phyloP scores from a whole-genome alignment of 768 basidiomycete species.

The Pleurotus pulmonarius region DNA sequence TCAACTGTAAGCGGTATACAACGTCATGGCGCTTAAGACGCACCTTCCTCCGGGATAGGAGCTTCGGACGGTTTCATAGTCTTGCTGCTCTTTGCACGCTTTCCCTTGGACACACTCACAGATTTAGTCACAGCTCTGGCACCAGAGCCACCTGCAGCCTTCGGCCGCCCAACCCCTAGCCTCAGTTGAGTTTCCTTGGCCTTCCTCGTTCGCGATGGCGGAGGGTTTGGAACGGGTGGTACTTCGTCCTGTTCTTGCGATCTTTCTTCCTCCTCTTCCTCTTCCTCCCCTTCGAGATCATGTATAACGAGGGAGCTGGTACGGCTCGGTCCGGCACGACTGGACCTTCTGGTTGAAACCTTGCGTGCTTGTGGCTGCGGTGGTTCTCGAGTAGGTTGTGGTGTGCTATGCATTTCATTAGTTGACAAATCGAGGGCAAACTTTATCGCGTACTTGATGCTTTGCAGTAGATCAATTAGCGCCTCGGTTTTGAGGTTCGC shows the following conservation, averaged over 20 bases:
- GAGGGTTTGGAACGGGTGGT: conserved; percentile 12
- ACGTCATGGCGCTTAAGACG: conserved; percentile 7
- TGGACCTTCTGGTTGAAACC: conserved; percentile 31
- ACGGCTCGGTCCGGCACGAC: conserved; percentile 36
- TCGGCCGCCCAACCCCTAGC: conserved; percentile 71
- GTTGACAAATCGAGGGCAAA: conserved; percentile 10
- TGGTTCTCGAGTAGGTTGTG: conserved; percentile 15
- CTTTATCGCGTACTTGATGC: conserved; percentile 34
- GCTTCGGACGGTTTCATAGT: conserved; percentile 48
- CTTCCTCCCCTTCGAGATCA: conserved; percentile 45
- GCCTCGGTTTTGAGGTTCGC: conserved; percentile 82
- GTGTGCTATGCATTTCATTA: conserved; percentile 20
- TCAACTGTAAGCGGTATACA: background rate
- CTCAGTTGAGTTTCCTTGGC: conserved; percentile 68
- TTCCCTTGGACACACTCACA: conserved; percentile 43
- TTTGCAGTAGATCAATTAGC: conserved; percentile 69
- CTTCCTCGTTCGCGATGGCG: conserved; percentile 50
- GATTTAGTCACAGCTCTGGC: conserved; percentile 65
- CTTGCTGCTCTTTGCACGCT: conserved; percentile 47
- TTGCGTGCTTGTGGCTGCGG: conserved; percentile 30
- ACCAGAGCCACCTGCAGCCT: conserved; percentile 60
- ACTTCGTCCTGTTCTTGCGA: conserved; percentile 18
- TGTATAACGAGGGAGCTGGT: conserved; percentile 43
- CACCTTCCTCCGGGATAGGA: conserved; percentile 58
- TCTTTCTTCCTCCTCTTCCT: conserved; percentile 20